phyloP scores from a whole-genome alignment of 208 protist species.

The Acanthamoeba triangularis region DNA sequence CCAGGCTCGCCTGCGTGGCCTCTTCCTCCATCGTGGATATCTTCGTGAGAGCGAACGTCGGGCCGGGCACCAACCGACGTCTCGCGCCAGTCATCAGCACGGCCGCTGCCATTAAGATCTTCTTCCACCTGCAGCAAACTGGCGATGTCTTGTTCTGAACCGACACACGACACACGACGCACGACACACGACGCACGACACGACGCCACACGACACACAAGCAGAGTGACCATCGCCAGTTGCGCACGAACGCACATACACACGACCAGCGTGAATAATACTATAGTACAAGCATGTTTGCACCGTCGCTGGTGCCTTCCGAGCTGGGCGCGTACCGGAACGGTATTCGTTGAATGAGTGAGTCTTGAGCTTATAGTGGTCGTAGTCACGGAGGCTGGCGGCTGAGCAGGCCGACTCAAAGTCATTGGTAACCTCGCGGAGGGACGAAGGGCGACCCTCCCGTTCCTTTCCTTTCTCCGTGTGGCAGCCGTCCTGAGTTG shows the following conservation, averaged over 20 bases:
- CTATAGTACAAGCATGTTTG: not conserved
- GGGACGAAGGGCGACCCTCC: not conserved
- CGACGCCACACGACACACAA: no score
- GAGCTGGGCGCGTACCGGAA: not conserved
- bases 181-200: no score
- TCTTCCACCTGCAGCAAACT: not conserved
- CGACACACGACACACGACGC: not conserved
- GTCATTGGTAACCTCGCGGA: not conserved
- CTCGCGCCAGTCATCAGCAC: not conserved
- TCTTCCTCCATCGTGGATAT: not conserved
- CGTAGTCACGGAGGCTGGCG: not conserved
- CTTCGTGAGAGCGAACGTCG: not conserved
- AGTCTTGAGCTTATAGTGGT: conserved; percentile 28
- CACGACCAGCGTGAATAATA: no score
- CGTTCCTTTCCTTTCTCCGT: conserved; percentile 3
- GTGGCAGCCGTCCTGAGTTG: no score
- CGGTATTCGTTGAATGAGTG: not conserved
- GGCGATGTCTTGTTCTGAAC: not conserved
- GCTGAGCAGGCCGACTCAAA: not conserved
- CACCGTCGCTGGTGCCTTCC: not conserved
- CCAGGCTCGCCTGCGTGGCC: conserved; percentile 6
- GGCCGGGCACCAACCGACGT: not conserved
- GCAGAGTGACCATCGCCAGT: no score
- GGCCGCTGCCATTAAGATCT: not conserved
- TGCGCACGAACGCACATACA: no score